Evolutionary conservation across 2,329 filamentous ascomycete species (phyloP), one percentile per base, ranked within the genome.

Genomic region (Fusarium begoniae): DNA sequence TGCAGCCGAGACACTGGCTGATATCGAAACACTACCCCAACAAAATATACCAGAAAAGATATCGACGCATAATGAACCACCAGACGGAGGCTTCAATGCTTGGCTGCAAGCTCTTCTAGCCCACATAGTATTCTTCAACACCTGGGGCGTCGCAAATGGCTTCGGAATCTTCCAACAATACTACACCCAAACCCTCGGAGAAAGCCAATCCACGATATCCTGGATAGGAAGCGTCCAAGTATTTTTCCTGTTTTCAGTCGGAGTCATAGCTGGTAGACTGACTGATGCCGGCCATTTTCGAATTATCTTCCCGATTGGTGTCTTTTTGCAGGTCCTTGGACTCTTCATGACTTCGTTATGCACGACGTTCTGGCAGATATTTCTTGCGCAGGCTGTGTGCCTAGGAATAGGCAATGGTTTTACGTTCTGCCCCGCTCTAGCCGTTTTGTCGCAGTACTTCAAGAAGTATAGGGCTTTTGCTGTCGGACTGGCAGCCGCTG

Each of bases 361-460:
- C 26, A 83, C 78, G 2, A 73, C 77, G 10, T 89, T 88, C 78
- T 88, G 83, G 83, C 86, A 88, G 47, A 77, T 87, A 9, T 80
- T 89, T 50, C 79, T 89, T 3, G 81, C 85, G 0, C 87, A 89
- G 70, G 86, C 87, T 9, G 75, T 87, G 5, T 84, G 87, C 48
- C 76, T 85, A 11, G 87, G 87, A 1, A 61, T 88, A 2, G 89
- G 89, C 1, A 85, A 86, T 26, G 90, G 89, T 2, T 85, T 86
- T 59, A 82, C 90, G 13, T 91, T 90, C 77, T 85, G 88, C 17
- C 87, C 90, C 0, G 85, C 87, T 8, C 83, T 92, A 28, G 88
- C 90, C 15, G 84, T 92, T 14, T 80, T 92, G 18, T 87, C 90
- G 0, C 87, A 89, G n/a, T 92, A 92, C 70, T 92, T 92, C 76